Conservation (phyloP, 345 rosid species). For the Noccaea caerulescens region DNA sequence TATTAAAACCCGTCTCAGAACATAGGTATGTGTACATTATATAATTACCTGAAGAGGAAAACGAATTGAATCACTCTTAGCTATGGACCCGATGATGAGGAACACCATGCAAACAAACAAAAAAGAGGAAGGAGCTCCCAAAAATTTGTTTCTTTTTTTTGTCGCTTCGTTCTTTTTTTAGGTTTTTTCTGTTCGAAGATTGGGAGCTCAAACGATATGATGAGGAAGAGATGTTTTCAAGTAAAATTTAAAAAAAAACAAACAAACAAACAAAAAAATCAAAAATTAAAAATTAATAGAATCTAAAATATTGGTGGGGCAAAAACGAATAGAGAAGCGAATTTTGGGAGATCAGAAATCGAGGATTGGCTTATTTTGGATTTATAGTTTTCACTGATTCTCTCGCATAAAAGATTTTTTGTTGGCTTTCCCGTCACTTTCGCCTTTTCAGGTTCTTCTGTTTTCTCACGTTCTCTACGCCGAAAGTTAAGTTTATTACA, state of each 20-base stretch:
- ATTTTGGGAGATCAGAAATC: constrained; percentile 26
- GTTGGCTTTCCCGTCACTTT: constrained; percentile 48
- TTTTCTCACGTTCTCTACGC: constrained; percentile 30
- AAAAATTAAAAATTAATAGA: constrained; percentile 17
- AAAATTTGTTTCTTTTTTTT: neutral
- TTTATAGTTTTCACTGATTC: constrained; percentile 34
- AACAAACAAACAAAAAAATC: neutral
- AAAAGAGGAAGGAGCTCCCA: constrained; percentile 21
- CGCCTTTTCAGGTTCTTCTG: constrained; percentile 40
- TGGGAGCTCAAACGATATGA: constrained; percentile 39
- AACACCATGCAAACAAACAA: constrained; percentile 34
- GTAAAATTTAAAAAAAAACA: constrained; percentile 8
- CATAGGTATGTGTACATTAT: neutral
- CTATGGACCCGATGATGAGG: constrained; percentile 30
- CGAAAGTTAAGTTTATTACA: constrained; percentile 5
- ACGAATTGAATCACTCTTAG: constrained; percentile 39
- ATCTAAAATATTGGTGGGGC: constrained; percentile 29
- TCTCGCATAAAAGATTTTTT: constrained; percentile 35
- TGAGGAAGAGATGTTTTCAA: constrained; percentile 34
- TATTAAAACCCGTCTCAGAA: neutral
- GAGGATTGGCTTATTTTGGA: constrained; percentile 32
- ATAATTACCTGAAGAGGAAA: constrained; percentile 43
- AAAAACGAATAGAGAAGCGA: constrained; percentile 36
- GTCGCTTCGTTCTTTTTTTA: constrained; percentile 16
- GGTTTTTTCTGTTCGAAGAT: constrained; percentile 31